Evolutionary conservation across 345 rosid species (phyloP), one percentile per base, ranked within the genome.

Genomic region (Dipteronia sinensis): DNA sequence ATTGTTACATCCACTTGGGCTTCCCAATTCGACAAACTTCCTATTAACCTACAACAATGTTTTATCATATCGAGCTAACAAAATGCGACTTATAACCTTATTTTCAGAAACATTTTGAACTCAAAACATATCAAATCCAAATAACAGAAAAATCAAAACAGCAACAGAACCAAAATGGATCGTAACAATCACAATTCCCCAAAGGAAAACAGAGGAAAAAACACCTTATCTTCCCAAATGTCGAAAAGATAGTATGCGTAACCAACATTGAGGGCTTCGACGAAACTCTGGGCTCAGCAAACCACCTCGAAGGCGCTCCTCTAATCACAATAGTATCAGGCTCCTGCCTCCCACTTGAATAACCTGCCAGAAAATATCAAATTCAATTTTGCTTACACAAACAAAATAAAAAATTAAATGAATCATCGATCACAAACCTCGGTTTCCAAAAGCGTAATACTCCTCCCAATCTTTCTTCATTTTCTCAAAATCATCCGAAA

Each of bases 261-360:
- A 92, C 96, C 88, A 93, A 77, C 94, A 90, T 85, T 0, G 99
- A 95, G 71, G 98, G 98, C 86, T 95, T 95, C 0, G 97, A 95
- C 1, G 99, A 95, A 31, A 95, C 99, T 67, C 94, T 88, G 1
- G 98, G 93, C 91, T 95, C 98, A 0, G 98, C 93, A 55, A 95
- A 92, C 99, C 99, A 93, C 83, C 99, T 84, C 1, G 98, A 95
- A 2, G 98, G 99, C 66, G 90, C 85, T 65, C 96, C 93, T 78
- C 89, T 88, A 27, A 95, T 53, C 47, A 93, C 73, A 38, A 95
- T 86, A 7, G 99, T 91, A 80, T 95, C 97, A 16, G 95, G 92
- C 74, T 90, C 98, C 63, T 83, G 85, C 79, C 83, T 89, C 74
- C 84, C 90, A 73, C 93, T 89, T 27, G 85, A 72, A 80, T 85